phyloP scores from a whole-genome alignment of 768 basidiomycete species.

The Kwoniella shandongensis region DNA sequence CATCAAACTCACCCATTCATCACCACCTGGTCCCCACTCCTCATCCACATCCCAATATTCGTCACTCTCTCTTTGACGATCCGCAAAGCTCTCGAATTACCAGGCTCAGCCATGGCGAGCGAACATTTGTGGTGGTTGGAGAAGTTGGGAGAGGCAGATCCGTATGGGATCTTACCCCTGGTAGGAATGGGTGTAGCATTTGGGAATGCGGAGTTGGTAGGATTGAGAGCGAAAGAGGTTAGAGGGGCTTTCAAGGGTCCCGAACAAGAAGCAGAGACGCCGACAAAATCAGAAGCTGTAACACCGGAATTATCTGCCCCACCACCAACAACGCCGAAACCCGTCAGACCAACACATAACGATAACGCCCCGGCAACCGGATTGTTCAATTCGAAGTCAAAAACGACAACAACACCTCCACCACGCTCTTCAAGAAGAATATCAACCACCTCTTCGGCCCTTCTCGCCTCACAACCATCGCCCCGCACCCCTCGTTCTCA shows the following conservation, averaged over 20 bases:
- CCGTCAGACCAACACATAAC: too few relatives aligned
- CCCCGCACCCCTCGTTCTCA: neutral
- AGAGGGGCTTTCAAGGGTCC: neutral
- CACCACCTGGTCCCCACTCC: constrained; percentile 48
- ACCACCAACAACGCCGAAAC: neutral
- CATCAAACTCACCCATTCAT: constrained; percentile 49
- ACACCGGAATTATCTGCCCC: neutral
- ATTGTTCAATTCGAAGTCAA: constrained; percentile 1
- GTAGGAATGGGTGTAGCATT: constrained; percentile 43
- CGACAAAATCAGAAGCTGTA: neutral
- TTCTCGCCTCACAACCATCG: neutral
- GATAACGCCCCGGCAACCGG: constrained; percentile 1
- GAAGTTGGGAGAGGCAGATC: constrained; percentile 48
- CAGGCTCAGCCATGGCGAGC: constrained; percentile 27
- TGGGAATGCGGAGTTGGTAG: constrained; percentile 50
- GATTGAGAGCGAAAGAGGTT: constrained; percentile 11
- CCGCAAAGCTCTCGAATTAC: constrained; percentile 47
- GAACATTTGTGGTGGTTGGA: constrained; percentile 47
- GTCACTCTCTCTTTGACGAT: constrained; percentile 49
- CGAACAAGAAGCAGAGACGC: neutral
- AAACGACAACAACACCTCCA: neutral
- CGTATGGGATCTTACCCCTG: constrained; percentile 46
- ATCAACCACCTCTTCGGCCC: neutral
- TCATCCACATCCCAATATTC: constrained; percentile 54
- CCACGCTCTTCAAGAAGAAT: neutral